Conservation (phyloP, 768 basidiomycete species). For the Saitozyma podzolica region DNA sequence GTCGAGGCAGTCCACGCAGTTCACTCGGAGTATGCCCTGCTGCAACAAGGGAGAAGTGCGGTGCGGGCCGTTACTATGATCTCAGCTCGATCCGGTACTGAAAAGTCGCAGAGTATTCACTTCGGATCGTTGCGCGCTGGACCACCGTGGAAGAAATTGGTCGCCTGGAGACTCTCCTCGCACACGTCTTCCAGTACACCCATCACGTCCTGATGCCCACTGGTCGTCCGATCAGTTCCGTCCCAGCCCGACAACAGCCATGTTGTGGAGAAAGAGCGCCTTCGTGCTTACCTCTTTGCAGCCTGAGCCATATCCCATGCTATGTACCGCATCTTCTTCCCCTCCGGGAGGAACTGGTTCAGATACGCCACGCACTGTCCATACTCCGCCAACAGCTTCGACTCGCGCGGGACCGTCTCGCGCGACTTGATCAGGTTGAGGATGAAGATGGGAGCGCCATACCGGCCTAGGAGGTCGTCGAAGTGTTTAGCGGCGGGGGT, state of each 20-base stretch:
- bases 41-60: slow-evolving; percentile 65
- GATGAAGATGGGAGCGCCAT: slow-evolving; percentile 84
- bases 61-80: slow-evolving; percentile 13
- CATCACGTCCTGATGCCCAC: slow-evolving; percentile 93
- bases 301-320: slow-evolving; percentile 97
- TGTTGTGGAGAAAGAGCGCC: background rate
- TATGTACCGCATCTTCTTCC: slow-evolving; percentile 83
- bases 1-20: slow-evolving; percentile 96
- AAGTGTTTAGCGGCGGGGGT: slow-evolving; percentile 91
- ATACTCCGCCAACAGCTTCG: slow-evolving; percentile 85
- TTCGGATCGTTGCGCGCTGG: slow-evolving; percentile 54
- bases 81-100: slow-evolving; percentile 12
- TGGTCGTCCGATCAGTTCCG: slow-evolving; percentile 46
- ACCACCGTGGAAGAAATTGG: slow-evolving; percentile 93
- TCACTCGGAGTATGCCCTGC: slow-evolving; percentile 86
- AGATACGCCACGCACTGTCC: slow-evolving; percentile 87
- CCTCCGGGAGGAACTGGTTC: slow-evolving; percentile 88
- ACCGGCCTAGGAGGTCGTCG: slow-evolving; percentile 81
- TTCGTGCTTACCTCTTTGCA: slow-evolving; percentile 74
- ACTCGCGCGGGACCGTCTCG: slow-evolving; percentile 63
- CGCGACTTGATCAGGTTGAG: slow-evolving; percentile 83
- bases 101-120: background rate
- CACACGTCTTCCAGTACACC: slow-evolving; percentile 92
- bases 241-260: background rate
- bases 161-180: slow-evolving; percentile 86